These are phyloP conservation scores for Scedosporium boydii DNA, from an alignment of 2,329 filamentous ascomycete species.

Conservation along the genomic window DNA sequence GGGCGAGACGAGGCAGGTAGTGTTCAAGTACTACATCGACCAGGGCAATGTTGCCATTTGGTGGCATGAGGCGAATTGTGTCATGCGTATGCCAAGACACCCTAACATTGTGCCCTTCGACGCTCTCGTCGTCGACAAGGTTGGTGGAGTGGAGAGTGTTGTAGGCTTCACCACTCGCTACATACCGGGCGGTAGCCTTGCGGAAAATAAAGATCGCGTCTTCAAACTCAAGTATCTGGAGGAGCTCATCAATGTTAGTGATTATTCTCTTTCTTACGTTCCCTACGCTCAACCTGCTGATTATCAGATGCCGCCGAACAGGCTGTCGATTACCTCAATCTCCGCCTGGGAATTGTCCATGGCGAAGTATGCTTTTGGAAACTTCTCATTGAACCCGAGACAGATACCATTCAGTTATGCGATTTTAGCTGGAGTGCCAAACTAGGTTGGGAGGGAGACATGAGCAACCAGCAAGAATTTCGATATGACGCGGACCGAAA, in stretches of 20 bases:
- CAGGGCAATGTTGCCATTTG: conserved; percentile 10
- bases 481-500: conserved; percentile 14
- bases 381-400: conserved; percentile 22
- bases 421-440: conserved; percentile 21
- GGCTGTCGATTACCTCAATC: conserved; percentile 27
- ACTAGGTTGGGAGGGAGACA: background rate
- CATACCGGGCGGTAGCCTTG: background rate
- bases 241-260: background rate
- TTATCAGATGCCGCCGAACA: conserved; percentile 19
- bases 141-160: conserved; percentile 22
- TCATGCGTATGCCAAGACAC: conserved; percentile 24
- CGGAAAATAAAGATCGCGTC: background rate
- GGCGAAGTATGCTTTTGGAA: conserved; percentile 28
- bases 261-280: background rate
- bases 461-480: conserved; percentile 12
- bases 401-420: conserved; percentile 23
- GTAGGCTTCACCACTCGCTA: background rate
- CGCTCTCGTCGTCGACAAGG: conserved; percentile 21
- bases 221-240: background rate
- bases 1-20: background rate
- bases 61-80: conserved; percentile 27
- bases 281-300: background rate
- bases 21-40: conserved; percentile 14
- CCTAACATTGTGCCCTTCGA: conserved; percentile 27
- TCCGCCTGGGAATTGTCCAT: conserved; percentile 25